phyloP scores from a whole-genome alignment of 352 stramenopile genomes.

The Pythium insidiosum region DNA sequence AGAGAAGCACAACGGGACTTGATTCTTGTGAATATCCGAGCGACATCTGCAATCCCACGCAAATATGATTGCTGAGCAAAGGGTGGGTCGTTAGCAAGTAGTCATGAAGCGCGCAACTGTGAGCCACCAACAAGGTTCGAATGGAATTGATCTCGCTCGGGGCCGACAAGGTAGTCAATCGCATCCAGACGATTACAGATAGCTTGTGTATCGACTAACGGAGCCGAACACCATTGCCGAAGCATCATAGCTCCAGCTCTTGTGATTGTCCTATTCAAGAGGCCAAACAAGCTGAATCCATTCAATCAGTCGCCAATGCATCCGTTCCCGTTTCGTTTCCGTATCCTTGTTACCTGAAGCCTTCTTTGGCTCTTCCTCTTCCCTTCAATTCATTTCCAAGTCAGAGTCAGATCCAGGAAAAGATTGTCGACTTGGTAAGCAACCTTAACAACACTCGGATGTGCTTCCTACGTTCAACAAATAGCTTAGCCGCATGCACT shows the following conservation, averaged over 20 bases:
- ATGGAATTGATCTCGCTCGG: neutral
- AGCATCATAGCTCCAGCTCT: conserved; percentile 1
- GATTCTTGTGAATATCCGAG: neutral
- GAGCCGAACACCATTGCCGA: neutral
- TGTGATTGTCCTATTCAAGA: neutral
- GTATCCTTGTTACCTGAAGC: conserved; percentile 58
- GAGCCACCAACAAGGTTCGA: too few relatives aligned
- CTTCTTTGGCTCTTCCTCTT: conserved; percentile 72
- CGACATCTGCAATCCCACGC: neutral
- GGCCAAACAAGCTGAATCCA: neutral
- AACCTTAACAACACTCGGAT: conserved; percentile 76
- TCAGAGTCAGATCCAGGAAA: neutral
- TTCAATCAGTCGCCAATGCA: too few relatives aligned
- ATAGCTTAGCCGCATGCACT: neutral
- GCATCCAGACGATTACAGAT: neutral
- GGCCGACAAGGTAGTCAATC: neutral
- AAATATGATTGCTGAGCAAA: too few relatives aligned
- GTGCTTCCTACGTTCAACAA: conserved; percentile 44
- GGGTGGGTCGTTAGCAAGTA: too few relatives aligned
- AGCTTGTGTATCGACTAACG: neutral
- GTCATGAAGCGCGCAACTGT: too few relatives aligned
- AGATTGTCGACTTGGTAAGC: neutral
- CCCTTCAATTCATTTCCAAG: too few relatives aligned
- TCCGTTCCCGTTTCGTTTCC: too few relatives aligned
- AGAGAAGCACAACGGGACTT: neutral